These are phyloP conservation scores for Backusella parvicylindrica DNA, from an alignment of 192 early-diverging fungal genomes.

Conservation along the genomic window DNA sequence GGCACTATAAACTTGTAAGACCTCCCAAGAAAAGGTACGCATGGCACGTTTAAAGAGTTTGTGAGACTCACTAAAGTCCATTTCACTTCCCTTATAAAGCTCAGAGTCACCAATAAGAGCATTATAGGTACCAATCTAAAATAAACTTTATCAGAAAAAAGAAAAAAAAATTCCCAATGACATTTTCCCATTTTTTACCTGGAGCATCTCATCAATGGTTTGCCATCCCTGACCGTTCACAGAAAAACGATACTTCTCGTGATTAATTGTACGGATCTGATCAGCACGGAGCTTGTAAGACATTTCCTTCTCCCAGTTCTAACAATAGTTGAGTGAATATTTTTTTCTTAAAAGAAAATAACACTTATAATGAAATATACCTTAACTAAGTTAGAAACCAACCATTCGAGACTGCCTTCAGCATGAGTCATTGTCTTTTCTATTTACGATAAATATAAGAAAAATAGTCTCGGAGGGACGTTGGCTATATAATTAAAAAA, in stretches of 20 bases:
- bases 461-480: neutral
- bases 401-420: conserved; percentile 35
- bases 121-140: conserved; percentile 43
- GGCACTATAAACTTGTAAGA: conserved; percentile 37
- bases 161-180: neutral
- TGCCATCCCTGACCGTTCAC: conserved; percentile 39
- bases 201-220: conserved; percentile 42
- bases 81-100: conserved; percentile 39
- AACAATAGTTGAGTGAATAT: neutral
- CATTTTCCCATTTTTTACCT: conserved; percentile 13
- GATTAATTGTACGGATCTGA: conserved; percentile 42
- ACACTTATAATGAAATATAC: conserved; percentile 13
- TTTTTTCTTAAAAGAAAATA: neutral
- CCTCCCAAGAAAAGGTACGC: conserved; percentile 42
- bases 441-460: neutral
- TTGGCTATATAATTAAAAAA: neutral
- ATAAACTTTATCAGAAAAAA: neutral
- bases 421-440: conserved; percentile 35
- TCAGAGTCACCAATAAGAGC: conserved; percentile 44
- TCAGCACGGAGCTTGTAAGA: conserved; percentile 40
- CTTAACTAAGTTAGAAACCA: conserved; percentile 45
- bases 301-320: conserved; percentile 49
- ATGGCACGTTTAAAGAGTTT: conserved; percentile 39
- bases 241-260: conserved; percentile 40
- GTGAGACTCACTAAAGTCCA: conserved; percentile 42